phyloP scores from a whole-genome alignment of 1,284 basidiomycete species.

The Phlebopus sp. region DNA sequence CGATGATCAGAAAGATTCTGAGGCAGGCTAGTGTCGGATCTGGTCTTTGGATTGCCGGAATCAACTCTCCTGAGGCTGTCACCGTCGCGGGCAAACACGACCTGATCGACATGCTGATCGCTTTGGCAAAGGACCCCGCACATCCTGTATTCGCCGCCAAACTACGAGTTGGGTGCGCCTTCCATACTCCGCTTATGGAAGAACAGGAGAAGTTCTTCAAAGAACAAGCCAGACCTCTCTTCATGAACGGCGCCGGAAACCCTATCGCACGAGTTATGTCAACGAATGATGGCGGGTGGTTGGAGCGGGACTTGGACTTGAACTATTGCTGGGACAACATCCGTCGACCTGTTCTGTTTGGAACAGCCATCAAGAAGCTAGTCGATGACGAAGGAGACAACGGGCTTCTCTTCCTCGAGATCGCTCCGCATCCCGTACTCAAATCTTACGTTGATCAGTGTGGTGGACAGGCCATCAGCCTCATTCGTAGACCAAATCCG shows the following conservation, averaged over 20 bases:
- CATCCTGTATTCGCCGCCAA: slow-evolving; percentile 11
- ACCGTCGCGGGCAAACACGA: slow-evolving; percentile 13
- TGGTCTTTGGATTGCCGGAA: slow-evolving; percentile 16
- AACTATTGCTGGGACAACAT: slow-evolving; percentile 32
- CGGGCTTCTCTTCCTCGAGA: slow-evolving; percentile 27
- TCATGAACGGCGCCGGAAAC: background rate
- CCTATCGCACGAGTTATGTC: slow-evolving; percentile 17
- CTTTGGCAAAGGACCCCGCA: slow-evolving; percentile 8
- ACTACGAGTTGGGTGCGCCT: slow-evolving; percentile 13
- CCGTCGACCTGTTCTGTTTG: slow-evolving; percentile 30
- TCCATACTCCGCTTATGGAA: slow-evolving; percentile 18
- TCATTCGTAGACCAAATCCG: slow-evolving; percentile 29
- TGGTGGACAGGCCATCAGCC: slow-evolving; percentile 26
- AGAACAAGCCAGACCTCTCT: background rate
- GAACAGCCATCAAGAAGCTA: slow-evolving; percentile 30
- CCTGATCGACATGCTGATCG: slow-evolving; percentile 13
- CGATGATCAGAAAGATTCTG: slow-evolving; percentile 14
- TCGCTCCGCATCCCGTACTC: slow-evolving; percentile 30
- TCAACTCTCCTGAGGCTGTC: slow-evolving; percentile 17
- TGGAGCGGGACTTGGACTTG: slow-evolving; percentile 14
- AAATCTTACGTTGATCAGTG: slow-evolving; percentile 32
- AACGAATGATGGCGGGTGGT: slow-evolving; percentile 13
- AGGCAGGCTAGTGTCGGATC: slow-evolving; percentile 6
- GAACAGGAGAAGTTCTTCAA: slow-evolving; percentile 13
- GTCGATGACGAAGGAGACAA: slow-evolving; percentile 28